These are phyloP conservation scores for Coemansia sp. DNA, from an alignment of 192 early-diverging fungal genomes.

Conservation along the genomic window DNA sequence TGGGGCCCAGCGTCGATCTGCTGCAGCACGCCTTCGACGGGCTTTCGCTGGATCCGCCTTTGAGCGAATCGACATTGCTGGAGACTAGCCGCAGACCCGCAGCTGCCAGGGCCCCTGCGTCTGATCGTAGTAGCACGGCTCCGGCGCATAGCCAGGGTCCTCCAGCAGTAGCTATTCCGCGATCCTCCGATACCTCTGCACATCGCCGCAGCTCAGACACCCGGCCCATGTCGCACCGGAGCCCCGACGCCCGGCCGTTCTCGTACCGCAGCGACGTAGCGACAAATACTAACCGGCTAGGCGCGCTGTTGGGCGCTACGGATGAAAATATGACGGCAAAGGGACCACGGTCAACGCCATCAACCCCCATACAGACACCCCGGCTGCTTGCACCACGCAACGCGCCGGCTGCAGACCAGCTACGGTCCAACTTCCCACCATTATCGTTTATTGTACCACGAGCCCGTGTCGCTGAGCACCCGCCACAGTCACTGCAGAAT, in stretches of 20 bases:
- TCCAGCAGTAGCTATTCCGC: slow-evolving; percentile 8
- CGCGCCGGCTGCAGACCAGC: slow-evolving; percentile 5
- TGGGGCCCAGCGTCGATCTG: slow-evolving; percentile 13
- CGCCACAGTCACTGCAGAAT: slow-evolving; percentile 3
- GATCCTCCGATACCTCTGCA: no score
- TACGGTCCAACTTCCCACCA: slow-evolving; percentile 47
- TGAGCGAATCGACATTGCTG: no score
- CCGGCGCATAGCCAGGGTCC: no score
- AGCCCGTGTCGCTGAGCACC: slow-evolving; percentile 14
- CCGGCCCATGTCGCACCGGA: no score
- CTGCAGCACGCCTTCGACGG: slow-evolving; percentile 24
- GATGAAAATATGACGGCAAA: slow-evolving; percentile 8
- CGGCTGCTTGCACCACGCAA: background rate
- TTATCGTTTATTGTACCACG: slow-evolving; percentile 51
- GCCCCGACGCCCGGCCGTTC: slow-evolving; percentile 13
- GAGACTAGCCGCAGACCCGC: no score
- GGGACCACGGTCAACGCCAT: slow-evolving; percentile 36
- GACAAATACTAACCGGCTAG: slow-evolving; percentile 21
- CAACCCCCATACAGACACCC: slow-evolving; percentile 21
- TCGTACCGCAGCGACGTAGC: slow-evolving; percentile 38
- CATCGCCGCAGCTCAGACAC: no score
- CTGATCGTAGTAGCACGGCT: no score
- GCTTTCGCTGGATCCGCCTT: slow-evolving; percentile 18
- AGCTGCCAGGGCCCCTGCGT: slow-evolving; percentile 13
- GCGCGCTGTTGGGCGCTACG: slow-evolving; percentile 22